phyloP scores from a whole-genome alignment of 768 basidiomycete genomes.

The Leccinum boreale region DNA sequence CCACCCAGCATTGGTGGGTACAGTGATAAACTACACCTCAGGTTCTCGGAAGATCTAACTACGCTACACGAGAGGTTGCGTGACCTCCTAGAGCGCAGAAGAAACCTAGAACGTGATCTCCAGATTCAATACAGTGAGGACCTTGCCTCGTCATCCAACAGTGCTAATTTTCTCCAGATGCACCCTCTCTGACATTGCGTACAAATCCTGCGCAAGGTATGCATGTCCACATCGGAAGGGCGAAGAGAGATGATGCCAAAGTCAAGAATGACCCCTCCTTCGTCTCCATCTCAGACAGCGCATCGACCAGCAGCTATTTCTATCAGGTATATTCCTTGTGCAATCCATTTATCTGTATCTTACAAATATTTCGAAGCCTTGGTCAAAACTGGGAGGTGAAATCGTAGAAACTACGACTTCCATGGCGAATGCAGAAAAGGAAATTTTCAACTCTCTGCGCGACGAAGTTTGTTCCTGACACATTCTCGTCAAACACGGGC shows the following conservation, averaged over 20 bases:
- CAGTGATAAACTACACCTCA: conserved; percentile 21
- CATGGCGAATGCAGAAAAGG: conserved; percentile 60
- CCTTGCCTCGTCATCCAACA: background rate
- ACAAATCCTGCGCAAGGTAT: conserved; percentile 65
- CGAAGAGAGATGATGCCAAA: conserved; percentile 57
- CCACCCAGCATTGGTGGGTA: background rate
- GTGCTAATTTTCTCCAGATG: conserved; percentile 41
- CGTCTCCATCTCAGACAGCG: conserved; percentile 56
- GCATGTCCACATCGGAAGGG: conserved; percentile 67
- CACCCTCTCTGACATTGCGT: conserved; percentile 71
- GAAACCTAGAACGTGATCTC: conserved; percentile 51
- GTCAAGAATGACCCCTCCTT: conserved; percentile 51
- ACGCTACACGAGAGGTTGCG: conserved; percentile 48
- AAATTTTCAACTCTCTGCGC: conserved; percentile 68
- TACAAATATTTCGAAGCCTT: conserved; percentile 45
- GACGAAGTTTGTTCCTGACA: conserved; percentile 46
- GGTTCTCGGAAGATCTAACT: conserved; percentile 58
- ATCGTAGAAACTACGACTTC: conserved; percentile 56
- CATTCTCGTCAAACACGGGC: background rate
- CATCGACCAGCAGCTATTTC: conserved; percentile 67
- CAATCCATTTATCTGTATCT: background rate
- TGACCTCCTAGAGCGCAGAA: conserved; percentile 43
- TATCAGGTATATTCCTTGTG: conserved; percentile 43
- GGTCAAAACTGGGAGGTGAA: conserved; percentile 70
- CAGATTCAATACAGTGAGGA: conserved; percentile 52